Base-by-base conservation (phyloP, 2,329 filamentous ascomycete species). In the Knoxdaviesia capensis region DNA sequence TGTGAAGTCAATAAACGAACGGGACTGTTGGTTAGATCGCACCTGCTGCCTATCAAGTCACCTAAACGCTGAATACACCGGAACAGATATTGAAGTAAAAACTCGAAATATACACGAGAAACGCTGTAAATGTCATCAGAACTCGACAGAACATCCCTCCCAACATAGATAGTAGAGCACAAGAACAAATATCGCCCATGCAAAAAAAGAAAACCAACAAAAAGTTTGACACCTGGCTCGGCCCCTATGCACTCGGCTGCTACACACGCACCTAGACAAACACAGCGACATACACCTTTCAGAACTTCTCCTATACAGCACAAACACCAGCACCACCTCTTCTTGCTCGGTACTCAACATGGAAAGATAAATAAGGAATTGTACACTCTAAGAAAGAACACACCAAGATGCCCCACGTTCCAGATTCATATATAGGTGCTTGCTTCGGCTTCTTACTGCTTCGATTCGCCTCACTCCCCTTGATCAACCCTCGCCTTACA, bases 51-150 rank as follows among this genome's bases (percentile, higher is more conserved):
- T n/a, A n/a, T n/a, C n/a, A n/a, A n/a, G n/a, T n/a, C n/a, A n/a
- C n/a, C n/a, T n/a, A n/a, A n/a, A n/a, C n/a, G n/a, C n/a, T n/a
- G n/a, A n/a, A 34, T 39, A 41, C 33, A 41, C 39, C 34, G 33
- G 36, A 41, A 41, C n/a, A 34, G 11, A 41, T 28, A 41, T n/a
- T n/a, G n/a, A 32, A 31, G 32, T 28, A 41, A 41, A 34, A 36
- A 41, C 32, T 34, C 36, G 33, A 34, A 34, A 41, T 29, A 35
- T 28, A 8, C 33, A 6, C 7, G 9, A 11, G 28, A 41, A 9
- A 36, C 6, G 5, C 20, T n/a, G 28, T 10, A 36, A 34, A 41
- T n/a, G n/a, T n/a, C n/a, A n/a, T n/a, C n/a, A n/a, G n/a, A n/a
- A n/a, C n/a, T n/a, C n/a, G n/a, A n/a, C n/a, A n/a, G n/a, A n/a